Evolutionary conservation across 352 stramenopile genomes (phyloP).

Genomic region (Globisporangium alternatum): DNA sequence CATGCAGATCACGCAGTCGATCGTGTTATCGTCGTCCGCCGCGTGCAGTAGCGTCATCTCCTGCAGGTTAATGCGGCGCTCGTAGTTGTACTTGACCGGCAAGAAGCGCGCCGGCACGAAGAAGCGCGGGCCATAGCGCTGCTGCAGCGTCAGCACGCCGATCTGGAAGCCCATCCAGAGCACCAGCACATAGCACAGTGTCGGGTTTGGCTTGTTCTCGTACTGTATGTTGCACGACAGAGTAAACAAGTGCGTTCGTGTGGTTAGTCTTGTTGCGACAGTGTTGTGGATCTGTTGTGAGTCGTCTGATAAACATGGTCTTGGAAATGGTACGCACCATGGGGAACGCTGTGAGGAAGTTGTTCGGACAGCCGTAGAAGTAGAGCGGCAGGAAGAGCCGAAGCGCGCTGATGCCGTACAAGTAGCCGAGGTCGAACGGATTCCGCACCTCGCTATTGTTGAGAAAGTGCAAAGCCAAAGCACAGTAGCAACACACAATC

Average conservation of each 20-base stretch:
- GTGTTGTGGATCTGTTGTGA: not conserved
- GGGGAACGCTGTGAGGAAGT: slow-evolving; percentile 89
- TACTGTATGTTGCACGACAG: slow-evolving; percentile 47
- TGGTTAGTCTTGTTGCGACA: not conserved
- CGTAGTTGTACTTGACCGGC: slow-evolving; percentile 98
- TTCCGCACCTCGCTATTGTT: slow-evolving; percentile 84
- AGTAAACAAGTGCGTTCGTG: not conserved
- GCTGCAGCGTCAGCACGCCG: slow-evolving; percentile 89
- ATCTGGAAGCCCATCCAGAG: slow-evolving; percentile 93
- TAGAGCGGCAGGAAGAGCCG: slow-evolving; percentile 95
- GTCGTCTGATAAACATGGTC: not conserved
- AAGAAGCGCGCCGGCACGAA: slow-evolving; percentile 95
- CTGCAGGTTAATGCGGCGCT: slow-evolving; percentile 76
- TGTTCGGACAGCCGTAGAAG: slow-evolving; percentile 92
- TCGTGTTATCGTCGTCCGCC: slow-evolving; percentile 51
- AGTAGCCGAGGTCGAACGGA: slow-evolving; percentile 92
- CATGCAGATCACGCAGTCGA: slow-evolving; percentile 89
- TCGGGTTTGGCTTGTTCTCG: slow-evolving; percentile 59
- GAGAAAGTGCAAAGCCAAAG: not conserved
- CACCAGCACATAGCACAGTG: slow-evolving; percentile 76
- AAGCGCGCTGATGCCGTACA: slow-evolving; percentile 94
- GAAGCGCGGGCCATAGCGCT: slow-evolving; percentile 91
- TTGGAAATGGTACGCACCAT: slow-evolving; percentile 44
- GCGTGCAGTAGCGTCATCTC: slow-evolving; percentile 59
- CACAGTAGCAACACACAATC: not conserved